These are phyloP conservation scores for Ophiocordyceps camponoti-saundersi DNA, from an alignment of 2,329 filamentous ascomycete species.

Conservation along the genomic window DNA sequence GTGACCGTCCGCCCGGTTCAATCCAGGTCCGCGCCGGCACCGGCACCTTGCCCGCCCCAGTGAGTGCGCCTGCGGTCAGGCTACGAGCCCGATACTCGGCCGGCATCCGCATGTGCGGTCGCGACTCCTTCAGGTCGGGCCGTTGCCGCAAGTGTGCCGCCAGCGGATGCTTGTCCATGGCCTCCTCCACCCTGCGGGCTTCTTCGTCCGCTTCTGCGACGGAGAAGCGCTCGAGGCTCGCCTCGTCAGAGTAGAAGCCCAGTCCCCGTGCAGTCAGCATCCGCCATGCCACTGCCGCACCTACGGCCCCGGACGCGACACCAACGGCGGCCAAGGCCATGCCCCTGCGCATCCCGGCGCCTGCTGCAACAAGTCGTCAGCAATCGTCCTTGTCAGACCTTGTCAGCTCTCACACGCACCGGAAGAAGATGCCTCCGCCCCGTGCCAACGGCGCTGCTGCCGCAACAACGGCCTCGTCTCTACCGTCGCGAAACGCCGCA, in stretches of 20 bases:
- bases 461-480: background rate
- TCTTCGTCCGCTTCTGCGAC: conserved; percentile 31
- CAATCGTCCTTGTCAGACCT: background rate
- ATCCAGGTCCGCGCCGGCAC: conserved; percentile 69
- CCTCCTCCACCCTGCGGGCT: conserved; percentile 45
- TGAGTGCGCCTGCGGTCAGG: conserved; percentile 65
- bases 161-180: conserved; percentile 63
- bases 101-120: conserved; percentile 80
- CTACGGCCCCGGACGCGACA: conserved; percentile 12
- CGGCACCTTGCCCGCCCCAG: conserved; percentile 57
- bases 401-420: background rate
- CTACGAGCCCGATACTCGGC: conserved; percentile 50
- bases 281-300: conserved; percentile 19
- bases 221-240: conserved; percentile 51
- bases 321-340: conserved; percentile 12
- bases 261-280: conserved; percentile 16
- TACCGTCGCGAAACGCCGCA: background rate
- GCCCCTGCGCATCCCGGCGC: conserved; percentile 6
- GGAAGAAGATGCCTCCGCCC: background rate
- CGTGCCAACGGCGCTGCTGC: background rate
- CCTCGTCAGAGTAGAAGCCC: conserved; percentile 40
- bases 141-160: conserved; percentile 49
- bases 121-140: conserved; percentile 52
- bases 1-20: conserved; percentile 49
- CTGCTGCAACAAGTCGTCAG: background rate